These are phyloP conservation scores for Schizochytrium sp. DNA, from an alignment of 108 stramenopile genomes.

Conservation along the genomic window DNA sequence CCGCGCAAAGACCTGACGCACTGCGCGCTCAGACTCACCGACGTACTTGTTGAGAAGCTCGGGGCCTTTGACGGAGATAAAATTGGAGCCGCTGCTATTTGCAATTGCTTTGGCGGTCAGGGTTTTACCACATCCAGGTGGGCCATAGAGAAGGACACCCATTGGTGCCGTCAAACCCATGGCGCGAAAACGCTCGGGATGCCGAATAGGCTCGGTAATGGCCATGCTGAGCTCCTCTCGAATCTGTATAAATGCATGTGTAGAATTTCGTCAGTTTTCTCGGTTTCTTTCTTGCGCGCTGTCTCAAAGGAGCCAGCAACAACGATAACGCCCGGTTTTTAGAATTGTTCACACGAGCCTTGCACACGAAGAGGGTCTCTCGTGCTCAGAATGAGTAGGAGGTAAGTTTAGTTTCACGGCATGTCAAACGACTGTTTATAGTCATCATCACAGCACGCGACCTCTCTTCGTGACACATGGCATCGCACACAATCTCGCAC, in stretches of 20 bases:
- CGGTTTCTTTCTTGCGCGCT: no score
- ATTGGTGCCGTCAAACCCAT: slow-evolving; percentile 93
- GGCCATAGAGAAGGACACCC: slow-evolving; percentile 96
- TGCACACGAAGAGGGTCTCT: no score
- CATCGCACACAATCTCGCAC: no score
- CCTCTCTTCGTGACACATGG: not conserved
- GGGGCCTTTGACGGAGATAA: slow-evolving; percentile 96
- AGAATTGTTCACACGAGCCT: no score
- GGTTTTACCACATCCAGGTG: slow-evolving; percentile 98
- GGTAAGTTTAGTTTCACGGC: not conserved
- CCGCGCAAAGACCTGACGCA: slow-evolving; percentile 95
- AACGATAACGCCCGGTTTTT: not conserved
- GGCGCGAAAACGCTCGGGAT: slow-evolving; percentile 80
- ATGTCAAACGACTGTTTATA: not conserved
- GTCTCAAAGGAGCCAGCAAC: not conserved
- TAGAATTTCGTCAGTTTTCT: slow-evolving; percentile 38
- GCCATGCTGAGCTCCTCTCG: slow-evolving; percentile 85
- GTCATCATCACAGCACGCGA: not conserved
- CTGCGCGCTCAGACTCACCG: slow-evolving; percentile 97
- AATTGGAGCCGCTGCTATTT: slow-evolving; percentile 15
- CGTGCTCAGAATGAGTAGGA: slow-evolving; percentile 19
- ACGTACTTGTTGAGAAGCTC: slow-evolving; percentile 98
- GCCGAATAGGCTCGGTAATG: slow-evolving; percentile 85
- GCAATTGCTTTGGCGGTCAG: slow-evolving; percentile 67
- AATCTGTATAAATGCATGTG: slow-evolving; percentile 28